Base-by-base conservation (phyloP, 768 basidiomycete species). In the Amanita brunnescens region DNA sequence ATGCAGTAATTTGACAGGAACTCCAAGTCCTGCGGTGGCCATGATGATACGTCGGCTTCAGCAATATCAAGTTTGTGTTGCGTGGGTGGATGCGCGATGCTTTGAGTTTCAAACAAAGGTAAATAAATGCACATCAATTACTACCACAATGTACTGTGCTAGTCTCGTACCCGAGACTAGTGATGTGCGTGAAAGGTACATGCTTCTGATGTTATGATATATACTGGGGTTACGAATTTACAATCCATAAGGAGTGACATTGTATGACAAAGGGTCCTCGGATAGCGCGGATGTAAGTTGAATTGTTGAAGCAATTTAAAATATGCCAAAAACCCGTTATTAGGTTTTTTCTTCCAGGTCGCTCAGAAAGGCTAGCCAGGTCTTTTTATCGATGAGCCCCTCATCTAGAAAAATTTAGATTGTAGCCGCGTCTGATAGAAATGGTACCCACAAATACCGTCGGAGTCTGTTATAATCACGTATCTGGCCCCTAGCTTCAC, bases 1-100 rank as follows among this genome's bases (percentile, higher is more conserved):
- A 63, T 98, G 95, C 39, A 98, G 75, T 45, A 99, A 81, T 68
- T 98, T 98, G 57, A 96, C 88, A 54, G 95, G 95, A 52, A 97
- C 89, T 65, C 94, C 94, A 54, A 96, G 79, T 56, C 90, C 83
- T 65, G 83, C 64, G 57, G 60, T 76, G 38, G 73, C 69, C 76
- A 77, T 78, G 51, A 63, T 70, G 30, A 60, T 63, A 55, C 59
- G 54, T 55, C 52, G 34, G 40, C 38, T 47, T 39, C 38, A 51
- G 24, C 21, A 24, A 5, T 34, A 10, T 52, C n/a, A n/a, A n/a
- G n/a, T n/a, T n/a, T n/a, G n/a, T n/a, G n/a, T n/a, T 53, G 39
- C 14, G 18, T 30, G 35, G 7, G 20, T 13, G 23, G 32, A 26
- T 24, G 47, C n/a, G 37, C 39, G 18, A 35, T n/a, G 34, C 21